A percentile compares a stretch with the other conserved stretches of the same genome.
Evolutionary conservation across 257 asterid species (phyloP).

Genomic region (Cordia subcordata): DNA sequence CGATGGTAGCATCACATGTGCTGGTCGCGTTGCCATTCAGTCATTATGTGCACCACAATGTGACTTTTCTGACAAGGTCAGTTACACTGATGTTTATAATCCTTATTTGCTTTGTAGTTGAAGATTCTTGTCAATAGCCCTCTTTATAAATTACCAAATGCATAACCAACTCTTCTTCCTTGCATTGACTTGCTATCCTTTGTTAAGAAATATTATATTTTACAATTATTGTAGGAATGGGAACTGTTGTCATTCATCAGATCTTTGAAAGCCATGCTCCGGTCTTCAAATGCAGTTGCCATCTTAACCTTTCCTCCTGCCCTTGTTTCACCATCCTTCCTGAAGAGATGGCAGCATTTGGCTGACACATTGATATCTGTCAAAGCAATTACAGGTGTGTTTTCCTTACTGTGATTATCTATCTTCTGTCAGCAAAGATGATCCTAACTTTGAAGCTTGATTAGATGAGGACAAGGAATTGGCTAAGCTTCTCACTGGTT

Average conservation of each 20-base stretch:
- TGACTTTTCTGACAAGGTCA: slow-evolving; percentile 67
- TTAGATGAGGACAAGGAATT: slow-evolving; percentile 95
- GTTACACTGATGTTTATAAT: slow-evolving; percentile 4
- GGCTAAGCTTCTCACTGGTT: slow-evolving; percentile 92
- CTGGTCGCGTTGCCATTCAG: slow-evolving; percentile 79
- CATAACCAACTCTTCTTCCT: neutral
- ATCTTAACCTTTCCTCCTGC: slow-evolving; percentile 78
- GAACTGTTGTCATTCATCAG: slow-evolving; percentile 77
- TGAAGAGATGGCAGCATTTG: slow-evolving; percentile 90
- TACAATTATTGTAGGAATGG: slow-evolving; percentile 55
- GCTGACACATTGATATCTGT: slow-evolving; percentile 88
- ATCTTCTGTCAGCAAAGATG: slow-evolving; percentile 1
- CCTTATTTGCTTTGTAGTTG: neutral
- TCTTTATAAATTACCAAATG: neutral
- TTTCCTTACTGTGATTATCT: too few relatives aligned
- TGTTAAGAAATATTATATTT: too few relatives aligned
- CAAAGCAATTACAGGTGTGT: slow-evolving; percentile 79
- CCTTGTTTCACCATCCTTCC: slow-evolving; percentile 60
- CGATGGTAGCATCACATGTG: slow-evolving; percentile 42
- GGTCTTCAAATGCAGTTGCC: slow-evolving; percentile 86
- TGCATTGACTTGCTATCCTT: neutral
- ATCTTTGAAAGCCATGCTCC: slow-evolving; percentile 59
- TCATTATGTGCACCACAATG: slow-evolving; percentile 91
- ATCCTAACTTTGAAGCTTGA: slow-evolving; percentile 18
- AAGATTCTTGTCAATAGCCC: neutral